These are phyloP conservation scores for Massariosphaeria phaeospora DNA, from an alignment of 495 filamentous ascomycete genomes.

Conservation along the genomic window DNA sequence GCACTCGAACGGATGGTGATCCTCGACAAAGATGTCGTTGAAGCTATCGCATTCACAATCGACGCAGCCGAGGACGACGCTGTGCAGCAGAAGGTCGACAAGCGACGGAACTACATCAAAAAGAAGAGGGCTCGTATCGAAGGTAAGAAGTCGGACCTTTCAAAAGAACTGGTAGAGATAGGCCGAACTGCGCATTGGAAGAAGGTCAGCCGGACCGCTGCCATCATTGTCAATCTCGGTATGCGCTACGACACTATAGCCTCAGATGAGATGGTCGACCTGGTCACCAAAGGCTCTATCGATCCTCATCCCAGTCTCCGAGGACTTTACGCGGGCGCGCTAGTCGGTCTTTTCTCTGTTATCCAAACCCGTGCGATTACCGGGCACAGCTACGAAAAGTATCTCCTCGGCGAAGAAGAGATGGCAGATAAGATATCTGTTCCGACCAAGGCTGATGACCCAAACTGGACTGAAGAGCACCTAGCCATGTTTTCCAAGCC, in stretches of 20 bases:
- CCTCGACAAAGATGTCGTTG: slow-evolving; percentile 65
- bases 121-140: slow-evolving; percentile 72
- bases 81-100: slow-evolving; percentile 56
- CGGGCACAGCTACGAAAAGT: slow-evolving; percentile 77
- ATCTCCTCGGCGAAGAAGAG: slow-evolving; percentile 68
- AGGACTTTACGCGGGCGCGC: slow-evolving; percentile 69
- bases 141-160: slow-evolving; percentile 71
- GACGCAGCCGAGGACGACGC: slow-evolving; percentile 46
- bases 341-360: slow-evolving; percentile 73
- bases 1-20: slow-evolving; percentile 81
- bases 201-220: slow-evolving; percentile 79
- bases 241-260: slow-evolving; percentile 85
- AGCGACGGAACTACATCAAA: slow-evolving; percentile 64
- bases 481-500: slow-evolving; percentile 72
- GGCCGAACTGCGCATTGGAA: slow-evolving; percentile 88
- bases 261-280: slow-evolving; percentile 70
- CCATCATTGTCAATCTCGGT: slow-evolving; percentile 82
- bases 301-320: slow-evolving; percentile 85
- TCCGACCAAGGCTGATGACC: slow-evolving; percentile 63
- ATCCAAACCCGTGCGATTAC: slow-evolving; percentile 84
- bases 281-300: slow-evolving; percentile 79
- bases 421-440: slow-evolving; percentile 71
- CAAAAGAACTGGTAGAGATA: slow-evolving; percentile 72
- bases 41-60: slow-evolving; percentile 53
- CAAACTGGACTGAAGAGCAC: slow-evolving; percentile 71